These are phyloP conservation scores for Heterobasidion occidentale DNA, from an alignment of 1,284 basidiomycete genomes.

Conservation along the genomic window DNA sequence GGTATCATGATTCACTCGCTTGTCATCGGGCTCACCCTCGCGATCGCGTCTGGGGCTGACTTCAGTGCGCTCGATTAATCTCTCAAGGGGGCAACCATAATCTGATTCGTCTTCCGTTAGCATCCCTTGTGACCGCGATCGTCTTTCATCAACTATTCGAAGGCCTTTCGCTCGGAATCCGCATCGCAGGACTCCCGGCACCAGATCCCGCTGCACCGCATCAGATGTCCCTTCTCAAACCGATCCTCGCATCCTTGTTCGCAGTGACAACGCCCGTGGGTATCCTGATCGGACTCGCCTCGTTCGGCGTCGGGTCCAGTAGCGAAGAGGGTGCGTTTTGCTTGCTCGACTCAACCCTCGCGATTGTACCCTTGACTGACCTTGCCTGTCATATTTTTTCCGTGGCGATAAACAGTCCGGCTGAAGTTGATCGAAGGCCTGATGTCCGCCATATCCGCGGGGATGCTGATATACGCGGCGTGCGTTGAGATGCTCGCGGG, in stretches of 20 bases:
- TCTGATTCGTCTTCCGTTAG: constrained; percentile 24
- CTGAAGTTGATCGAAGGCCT: constrained; percentile 49
- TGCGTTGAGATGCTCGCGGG: constrained; percentile 78
- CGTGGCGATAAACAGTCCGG: neutral
- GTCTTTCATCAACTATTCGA: constrained; percentile 78
- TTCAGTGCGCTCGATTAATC: constrained; percentile 43
- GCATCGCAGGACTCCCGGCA: constrained; percentile 59
- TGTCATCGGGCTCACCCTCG: constrained; percentile 68
- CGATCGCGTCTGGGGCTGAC: constrained; percentile 58
- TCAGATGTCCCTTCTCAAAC: constrained; percentile 30
- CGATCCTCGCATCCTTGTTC: constrained; percentile 53
- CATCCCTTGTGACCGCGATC: constrained; percentile 64
- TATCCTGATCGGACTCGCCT: constrained; percentile 47
- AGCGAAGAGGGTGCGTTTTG: constrained; percentile 20
- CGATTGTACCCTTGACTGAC: neutral
- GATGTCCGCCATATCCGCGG: constrained; percentile 70
- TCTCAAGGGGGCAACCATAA: constrained; percentile 3
- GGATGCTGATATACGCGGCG: constrained; percentile 71
- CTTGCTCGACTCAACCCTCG: too few relatives aligned
- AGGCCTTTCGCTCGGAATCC: constrained; percentile 69
- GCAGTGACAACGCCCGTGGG: constrained; percentile 65
- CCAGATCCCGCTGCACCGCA: constrained; percentile 14
- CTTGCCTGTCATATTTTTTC: neutral
- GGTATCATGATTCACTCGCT: constrained; percentile 80
- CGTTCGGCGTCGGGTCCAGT: constrained; percentile 28